These are phyloP conservation scores for Peronospora farinosa DNA, from an alignment of 352 stramenopile genomes.

Conservation along the genomic window DNA sequence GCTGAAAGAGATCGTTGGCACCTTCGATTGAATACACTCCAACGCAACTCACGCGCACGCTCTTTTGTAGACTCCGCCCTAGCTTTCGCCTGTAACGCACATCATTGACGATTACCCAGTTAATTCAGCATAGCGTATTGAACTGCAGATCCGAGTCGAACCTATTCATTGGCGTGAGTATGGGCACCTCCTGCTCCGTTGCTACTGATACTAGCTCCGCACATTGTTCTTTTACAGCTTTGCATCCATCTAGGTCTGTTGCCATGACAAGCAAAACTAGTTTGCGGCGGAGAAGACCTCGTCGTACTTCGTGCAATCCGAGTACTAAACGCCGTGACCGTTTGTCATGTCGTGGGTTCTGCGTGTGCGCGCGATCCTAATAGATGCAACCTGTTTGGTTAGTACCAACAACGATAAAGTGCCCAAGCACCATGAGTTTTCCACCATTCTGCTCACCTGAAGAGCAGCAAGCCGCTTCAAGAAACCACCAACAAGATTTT, in stretches of 20 bases:
- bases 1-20: constrained; percentile 83
- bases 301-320: constrained; percentile 87
- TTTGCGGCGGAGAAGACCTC: constrained; percentile 80
- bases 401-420: not conserved
- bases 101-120: constrained; percentile 1
- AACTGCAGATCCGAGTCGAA: constrained; percentile 6
- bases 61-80: constrained; percentile 89
- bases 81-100: constrained; percentile 83
- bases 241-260: constrained; percentile 70
- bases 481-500: constrained; percentile 14
- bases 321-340: constrained; percentile 81
- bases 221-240: constrained; percentile 76
- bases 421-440: not conserved
- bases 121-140: not conserved
- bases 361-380: constrained; percentile 61
- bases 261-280: constrained; percentile 85
- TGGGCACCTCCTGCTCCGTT: constrained; percentile 34
- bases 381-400: constrained; percentile 3
- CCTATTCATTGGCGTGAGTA: constrained; percentile 45
- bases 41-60: constrained; percentile 90
- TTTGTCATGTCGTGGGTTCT: constrained; percentile 62
- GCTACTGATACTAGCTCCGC: constrained; percentile 78
- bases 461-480: constrained; percentile 28
- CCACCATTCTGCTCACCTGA: constrained; percentile 15
- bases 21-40: constrained; percentile 93